Evolutionary conservation across 2,329 filamentous ascomycete genomes (phyloP).

Genomic region (Aspergillus ibericus): DNA sequence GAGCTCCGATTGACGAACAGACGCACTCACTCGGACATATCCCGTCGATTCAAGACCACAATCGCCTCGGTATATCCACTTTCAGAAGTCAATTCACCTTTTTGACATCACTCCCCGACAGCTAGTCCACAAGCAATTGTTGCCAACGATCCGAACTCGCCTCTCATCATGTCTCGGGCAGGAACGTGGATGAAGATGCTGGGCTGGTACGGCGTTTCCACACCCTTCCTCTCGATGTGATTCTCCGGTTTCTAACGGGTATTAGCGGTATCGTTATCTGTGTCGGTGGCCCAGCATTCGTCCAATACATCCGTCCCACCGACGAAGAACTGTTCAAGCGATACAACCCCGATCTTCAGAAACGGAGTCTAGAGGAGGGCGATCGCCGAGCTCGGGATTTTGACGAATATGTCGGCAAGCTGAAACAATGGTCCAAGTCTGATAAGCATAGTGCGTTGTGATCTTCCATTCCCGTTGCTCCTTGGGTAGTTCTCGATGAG

Average conservation of each 20-base stretch:
- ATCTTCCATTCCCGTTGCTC: neutral
- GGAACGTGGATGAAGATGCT: conserved; percentile 67
- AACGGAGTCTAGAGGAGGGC: conserved; percentile 77
- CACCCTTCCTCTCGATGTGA: conserved; percentile 4
- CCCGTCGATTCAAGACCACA: neutral
- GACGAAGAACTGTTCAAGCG: conserved; percentile 87
- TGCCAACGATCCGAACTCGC: neutral
- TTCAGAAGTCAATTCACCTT: neutral
- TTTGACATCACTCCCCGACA: neutral
- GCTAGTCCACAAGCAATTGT: neutral
- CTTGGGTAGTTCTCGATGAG: neutral
- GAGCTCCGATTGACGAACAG: neutral
- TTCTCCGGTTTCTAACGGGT: conserved; percentile 7
- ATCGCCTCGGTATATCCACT: neutral
- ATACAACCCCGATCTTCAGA: conserved; percentile 94
- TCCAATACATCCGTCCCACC: conserved; percentile 69
- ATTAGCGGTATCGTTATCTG: conserved; percentile 68
- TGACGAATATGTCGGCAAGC: conserved; percentile 76
- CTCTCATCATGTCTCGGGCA: conserved; percentile 45
- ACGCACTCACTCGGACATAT: neutral
- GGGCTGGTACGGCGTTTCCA: conserved; percentile 56
- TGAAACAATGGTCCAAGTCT: conserved; percentile 88
- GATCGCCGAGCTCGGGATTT: conserved; percentile 79
- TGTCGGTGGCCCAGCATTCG: conserved; percentile 82
- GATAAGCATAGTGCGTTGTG: conserved; percentile 75